phyloP scores from a whole-genome alignment of 2,329 filamentous ascomycete genomes.

The Orbilia javanica region DNA sequence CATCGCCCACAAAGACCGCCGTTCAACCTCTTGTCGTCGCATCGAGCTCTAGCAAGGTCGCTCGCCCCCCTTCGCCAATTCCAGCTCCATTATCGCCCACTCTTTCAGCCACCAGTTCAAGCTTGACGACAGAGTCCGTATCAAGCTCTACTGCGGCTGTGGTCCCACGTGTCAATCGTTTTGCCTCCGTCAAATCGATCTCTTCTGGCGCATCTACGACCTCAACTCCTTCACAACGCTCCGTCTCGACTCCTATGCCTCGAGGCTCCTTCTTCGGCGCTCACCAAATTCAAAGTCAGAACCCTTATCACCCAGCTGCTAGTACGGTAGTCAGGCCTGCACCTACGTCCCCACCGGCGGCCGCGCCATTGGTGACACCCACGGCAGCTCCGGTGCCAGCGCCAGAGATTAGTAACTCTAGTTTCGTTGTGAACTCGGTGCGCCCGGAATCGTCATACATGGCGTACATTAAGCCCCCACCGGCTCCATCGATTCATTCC shows the following conservation, averaged over 20 bases:
- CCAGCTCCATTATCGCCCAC: constrained; percentile 27
- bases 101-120: constrained; percentile 33
- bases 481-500: constrained; percentile 35
- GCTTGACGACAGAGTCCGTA: constrained; percentile 30
- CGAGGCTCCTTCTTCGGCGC: not conserved
- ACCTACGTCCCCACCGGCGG: not conserved
- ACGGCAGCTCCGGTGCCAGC: not conserved
- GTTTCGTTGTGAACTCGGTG: constrained; percentile 29
- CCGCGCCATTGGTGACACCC: not conserved
- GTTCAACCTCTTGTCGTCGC: not conserved
- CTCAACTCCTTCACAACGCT: constrained; percentile 12
- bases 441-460: constrained; percentile 8
- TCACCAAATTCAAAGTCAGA: not conserved
- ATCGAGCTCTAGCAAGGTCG: not conserved
- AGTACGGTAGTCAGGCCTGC: not conserved
- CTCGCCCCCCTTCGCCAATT: not conserved
- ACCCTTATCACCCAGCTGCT: not conserved
- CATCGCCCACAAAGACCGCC: not conserved
- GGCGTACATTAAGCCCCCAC: not conserved
- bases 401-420: not conserved
- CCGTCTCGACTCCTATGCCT: constrained; percentile 24
- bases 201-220: not conserved
- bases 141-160: constrained; percentile 49
- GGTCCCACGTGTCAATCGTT: constrained; percentile 24
- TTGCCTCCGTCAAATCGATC: constrained; percentile 33